Evolutionary conservation across 495 filamentous ascomycete species (phyloP).

Genomic region (Aspergillus diversus): DNA sequence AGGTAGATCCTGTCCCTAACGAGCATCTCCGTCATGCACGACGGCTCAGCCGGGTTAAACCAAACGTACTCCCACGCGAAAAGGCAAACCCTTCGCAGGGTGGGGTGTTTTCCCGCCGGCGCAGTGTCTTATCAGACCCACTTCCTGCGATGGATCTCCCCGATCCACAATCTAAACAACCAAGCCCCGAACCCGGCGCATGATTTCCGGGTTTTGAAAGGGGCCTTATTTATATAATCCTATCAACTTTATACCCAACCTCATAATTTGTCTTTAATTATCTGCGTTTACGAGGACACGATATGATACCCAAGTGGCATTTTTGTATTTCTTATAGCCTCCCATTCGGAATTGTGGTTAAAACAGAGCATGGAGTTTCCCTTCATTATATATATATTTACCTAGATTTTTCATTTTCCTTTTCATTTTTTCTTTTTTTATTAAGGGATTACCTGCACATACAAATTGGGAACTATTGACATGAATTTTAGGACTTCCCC

Average conservation of each 20-base stretch:
- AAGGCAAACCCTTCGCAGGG: conserved; percentile 41
- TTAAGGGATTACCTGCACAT: too few relatives aligned
- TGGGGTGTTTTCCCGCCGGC: conserved; percentile 43
- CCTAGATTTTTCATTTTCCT: neutral
- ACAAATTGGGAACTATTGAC: too few relatives aligned
- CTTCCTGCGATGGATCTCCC: conserved; percentile 31
- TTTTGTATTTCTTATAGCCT: neutral
- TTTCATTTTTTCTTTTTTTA: neutral
- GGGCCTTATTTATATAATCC: neutral
- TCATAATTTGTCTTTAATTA: neutral
- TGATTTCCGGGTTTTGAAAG: neutral
- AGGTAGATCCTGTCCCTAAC: conserved; percentile 61
- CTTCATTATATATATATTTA: neutral
- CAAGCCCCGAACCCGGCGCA: neutral
- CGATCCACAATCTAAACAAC: neutral
- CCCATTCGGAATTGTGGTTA: neutral
- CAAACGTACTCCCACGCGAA: conserved; percentile 30
- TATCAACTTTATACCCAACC: neutral
- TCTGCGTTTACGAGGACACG: conserved; percentile 1
- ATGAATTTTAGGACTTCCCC: neutral
- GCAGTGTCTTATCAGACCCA: conserved; percentile 41
- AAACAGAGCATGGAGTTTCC: neutral
- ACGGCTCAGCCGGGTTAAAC: conserved; percentile 27
- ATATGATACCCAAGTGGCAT: conserved; percentile 4
- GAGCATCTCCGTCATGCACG: conserved; percentile 47